Evolutionary conservation across 805 yeast genomes (phyloP).

Genomic region (Yamadazyma akitaensis): DNA sequence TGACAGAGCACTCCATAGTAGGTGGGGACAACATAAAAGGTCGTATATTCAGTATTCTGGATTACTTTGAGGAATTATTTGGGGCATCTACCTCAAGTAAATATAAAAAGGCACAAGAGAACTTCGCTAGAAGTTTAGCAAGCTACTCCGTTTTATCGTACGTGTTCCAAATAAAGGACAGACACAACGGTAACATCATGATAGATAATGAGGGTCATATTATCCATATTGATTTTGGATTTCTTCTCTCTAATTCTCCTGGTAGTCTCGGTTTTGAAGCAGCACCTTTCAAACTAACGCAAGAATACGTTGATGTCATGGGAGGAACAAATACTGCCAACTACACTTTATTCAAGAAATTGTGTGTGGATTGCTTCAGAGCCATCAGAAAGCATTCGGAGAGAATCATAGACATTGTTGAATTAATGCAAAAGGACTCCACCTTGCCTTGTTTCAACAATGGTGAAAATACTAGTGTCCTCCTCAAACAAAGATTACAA

Average conservation of each 20-base stretch:
- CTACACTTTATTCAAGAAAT: constrained; percentile 55
- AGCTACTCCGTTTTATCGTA: constrained; percentile 90
- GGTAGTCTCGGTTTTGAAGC: constrained; percentile 97
- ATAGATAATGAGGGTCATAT: constrained; percentile 93
- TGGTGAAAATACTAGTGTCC: constrained; percentile 78
- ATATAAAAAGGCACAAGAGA: constrained; percentile 74
- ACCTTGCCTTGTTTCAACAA: constrained; percentile 86
- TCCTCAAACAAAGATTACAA: constrained; percentile 79
- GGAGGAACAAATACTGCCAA: constrained; percentile 71
- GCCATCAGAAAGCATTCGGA: constrained; percentile 71
- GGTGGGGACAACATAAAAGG: constrained; percentile 67
- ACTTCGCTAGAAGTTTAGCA: constrained; percentile 83
- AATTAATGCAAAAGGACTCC: constrained; percentile 91
- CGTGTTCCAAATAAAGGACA: constrained; percentile 86
- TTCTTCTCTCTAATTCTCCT: constrained; percentile 87
- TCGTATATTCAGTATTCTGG: constrained; percentile 65
- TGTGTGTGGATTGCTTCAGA: constrained; percentile 71
- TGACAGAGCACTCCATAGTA: constrained; percentile 69
- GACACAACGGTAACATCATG: constrained; percentile 98
- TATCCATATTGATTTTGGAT: constrained; percentile 94
- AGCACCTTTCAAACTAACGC: constrained; percentile 91
- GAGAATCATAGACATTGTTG: constrained; percentile 77
- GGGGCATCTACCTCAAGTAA: constrained; percentile 57
- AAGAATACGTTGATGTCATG: constrained; percentile 81
- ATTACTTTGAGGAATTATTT: constrained; percentile 74